These are phyloP conservation scores for Microsporum canis DNA, from an alignment of 2,329 filamentous ascomycete species.

Conservation along the genomic window DNA sequence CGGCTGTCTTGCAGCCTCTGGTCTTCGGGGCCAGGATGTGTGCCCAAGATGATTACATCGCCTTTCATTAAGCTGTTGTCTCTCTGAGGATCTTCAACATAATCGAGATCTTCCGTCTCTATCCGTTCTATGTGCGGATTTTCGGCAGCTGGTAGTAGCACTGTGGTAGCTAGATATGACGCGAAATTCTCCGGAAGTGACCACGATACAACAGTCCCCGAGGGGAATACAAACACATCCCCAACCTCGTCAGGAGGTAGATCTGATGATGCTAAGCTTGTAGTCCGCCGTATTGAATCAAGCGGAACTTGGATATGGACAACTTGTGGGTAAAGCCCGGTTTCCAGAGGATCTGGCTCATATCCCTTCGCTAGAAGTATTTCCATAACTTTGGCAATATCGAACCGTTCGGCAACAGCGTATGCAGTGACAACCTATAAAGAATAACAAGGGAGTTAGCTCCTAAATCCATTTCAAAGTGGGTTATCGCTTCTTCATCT, in stretches of 20 bases:
- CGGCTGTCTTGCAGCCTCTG: constrained; percentile 15
- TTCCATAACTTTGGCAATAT: constrained; percentile 46
- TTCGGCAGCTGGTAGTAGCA: constrained; percentile 64
- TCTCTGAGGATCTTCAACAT: constrained; percentile 59
- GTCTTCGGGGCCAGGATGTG: constrained; percentile 40
- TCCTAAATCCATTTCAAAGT: background rate
- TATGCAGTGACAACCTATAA: constrained; percentile 49
- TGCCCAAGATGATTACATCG: constrained; percentile 81
- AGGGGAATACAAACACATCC: constrained; percentile 92
- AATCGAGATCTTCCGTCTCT: constrained; percentile 86
- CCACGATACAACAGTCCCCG: constrained; percentile 89
- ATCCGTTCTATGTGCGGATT: constrained; percentile 59
- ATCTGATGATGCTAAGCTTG: constrained; percentile 30
- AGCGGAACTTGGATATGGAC: constrained; percentile 47
- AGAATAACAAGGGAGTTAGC: constrained; percentile 5
- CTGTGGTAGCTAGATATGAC: constrained; percentile 55
- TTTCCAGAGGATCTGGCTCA: constrained; percentile 50
- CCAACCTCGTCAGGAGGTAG: constrained; percentile 45
- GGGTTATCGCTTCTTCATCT: background rate
- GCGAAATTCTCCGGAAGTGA: constrained; percentile 67
- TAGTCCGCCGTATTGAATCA: constrained; percentile 35
- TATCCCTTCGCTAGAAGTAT: constrained; percentile 50
- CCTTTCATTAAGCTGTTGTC: constrained; percentile 71
- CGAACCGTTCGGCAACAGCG: constrained; percentile 56
- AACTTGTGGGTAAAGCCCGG: constrained; percentile 53